Percentiles rank a stretch among this genome's conserved stretches.
These are phyloP conservation scores for Fusarium tricinctum DNA, from an alignment of 2,329 filamentous ascomycete genomes.

Conservation along the genomic window DNA sequence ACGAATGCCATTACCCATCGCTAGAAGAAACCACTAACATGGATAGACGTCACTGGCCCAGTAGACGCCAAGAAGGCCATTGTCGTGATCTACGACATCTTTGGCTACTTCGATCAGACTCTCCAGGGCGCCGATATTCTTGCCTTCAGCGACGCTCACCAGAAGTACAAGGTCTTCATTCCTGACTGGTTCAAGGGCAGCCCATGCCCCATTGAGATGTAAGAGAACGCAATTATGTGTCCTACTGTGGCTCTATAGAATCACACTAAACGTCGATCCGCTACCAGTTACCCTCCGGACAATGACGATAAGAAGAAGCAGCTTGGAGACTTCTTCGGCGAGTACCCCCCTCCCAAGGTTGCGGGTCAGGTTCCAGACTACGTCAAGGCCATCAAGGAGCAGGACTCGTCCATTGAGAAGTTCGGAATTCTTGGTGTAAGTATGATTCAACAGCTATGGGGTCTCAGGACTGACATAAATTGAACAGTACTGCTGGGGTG, in stretches of 20 bases:
- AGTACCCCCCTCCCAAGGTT: conserved; percentile 62
- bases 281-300: conserved; percentile 70
- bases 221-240: background rate
- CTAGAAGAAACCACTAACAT: conserved; percentile 3
- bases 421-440: conserved; percentile 74
- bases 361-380: conserved; percentile 67
- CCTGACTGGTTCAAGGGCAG: conserved; percentile 91
- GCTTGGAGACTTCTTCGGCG: conserved; percentile 70
- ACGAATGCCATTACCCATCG: conserved; percentile 24
- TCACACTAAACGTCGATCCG: background rate
- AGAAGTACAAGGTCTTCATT: conserved; percentile 87
- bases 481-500: conserved; percentile 76
- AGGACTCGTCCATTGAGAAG: conserved; percentile 68
- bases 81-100: conserved; percentile 75
- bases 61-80: conserved; percentile 69
- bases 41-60: conserved; percentile 62
- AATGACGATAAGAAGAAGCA: conserved; percentile 73
- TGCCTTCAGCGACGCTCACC: conserved; percentile 66
- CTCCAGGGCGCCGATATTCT: conserved; percentile 79
- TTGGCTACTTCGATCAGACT: conserved; percentile 78
- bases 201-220: conserved; percentile 69
- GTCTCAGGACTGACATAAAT: conserved; percentile 2
- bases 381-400: conserved; percentile 65
- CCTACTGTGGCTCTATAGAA: background rate
- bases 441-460: background rate